These are phyloP conservation scores for Pisolithus albus DNA, from an alignment of 768 basidiomycete species.

Conservation along the genomic window DNA sequence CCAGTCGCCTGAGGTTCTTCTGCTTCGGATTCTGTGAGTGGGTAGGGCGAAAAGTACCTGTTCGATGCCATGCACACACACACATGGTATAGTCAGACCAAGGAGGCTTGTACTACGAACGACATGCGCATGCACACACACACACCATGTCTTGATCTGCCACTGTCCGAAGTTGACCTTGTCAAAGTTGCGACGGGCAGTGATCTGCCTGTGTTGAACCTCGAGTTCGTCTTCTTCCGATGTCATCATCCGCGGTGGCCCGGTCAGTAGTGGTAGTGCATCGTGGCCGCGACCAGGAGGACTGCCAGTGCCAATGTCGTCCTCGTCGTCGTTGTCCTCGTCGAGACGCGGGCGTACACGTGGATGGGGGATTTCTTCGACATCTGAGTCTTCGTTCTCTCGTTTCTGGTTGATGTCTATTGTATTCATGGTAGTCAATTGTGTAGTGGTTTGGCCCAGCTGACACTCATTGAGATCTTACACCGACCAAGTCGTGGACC, in stretches of 20 bases:
- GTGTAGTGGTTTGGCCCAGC: too few relatives aligned
- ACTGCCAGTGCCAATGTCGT: conserved; percentile 3
- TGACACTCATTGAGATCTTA: too few relatives aligned
- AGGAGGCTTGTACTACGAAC: background rate
- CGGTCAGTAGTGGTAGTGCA: too few relatives aligned
- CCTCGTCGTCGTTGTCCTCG: background rate
- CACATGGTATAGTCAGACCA: background rate
- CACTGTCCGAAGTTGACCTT: conserved; percentile 79
- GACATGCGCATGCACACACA: background rate
- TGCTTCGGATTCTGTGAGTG: conserved; percentile 59
- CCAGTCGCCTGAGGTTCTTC: conserved; percentile 36
- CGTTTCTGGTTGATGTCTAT: too few relatives aligned
- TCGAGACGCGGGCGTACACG: too few relatives aligned
- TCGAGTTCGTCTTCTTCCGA: conserved; percentile 58
- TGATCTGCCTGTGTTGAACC: conserved; percentile 56
- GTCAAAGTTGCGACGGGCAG: conserved; percentile 76
- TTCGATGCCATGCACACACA: background rate
- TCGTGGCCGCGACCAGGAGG: conserved; percentile 4
- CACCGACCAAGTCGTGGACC: too few relatives aligned
- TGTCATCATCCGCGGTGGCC: too few relatives aligned
- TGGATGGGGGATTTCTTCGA: too few relatives aligned
- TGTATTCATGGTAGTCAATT: too few relatives aligned
- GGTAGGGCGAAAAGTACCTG: conserved; percentile 95
- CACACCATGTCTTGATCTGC: conserved; percentile 85
- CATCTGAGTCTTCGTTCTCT: conserved; percentile 12